phyloP scores from a whole-genome alignment of 2,329 filamentous ascomycete genomes.

The Xenoacremonium recifei region DNA sequence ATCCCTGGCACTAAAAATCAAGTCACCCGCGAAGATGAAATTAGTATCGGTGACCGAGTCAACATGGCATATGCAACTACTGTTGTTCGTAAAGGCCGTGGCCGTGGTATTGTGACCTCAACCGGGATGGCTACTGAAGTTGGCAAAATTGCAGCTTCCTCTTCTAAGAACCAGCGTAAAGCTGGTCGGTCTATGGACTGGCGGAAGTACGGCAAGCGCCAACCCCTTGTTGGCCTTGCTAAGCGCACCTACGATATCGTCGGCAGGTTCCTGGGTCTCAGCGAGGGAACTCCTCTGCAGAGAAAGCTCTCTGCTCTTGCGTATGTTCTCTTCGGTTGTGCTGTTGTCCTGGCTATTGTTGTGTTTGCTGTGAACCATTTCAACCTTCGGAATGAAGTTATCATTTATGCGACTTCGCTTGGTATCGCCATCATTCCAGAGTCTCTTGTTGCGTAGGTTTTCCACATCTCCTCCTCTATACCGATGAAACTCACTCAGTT shows the following conservation, averaged over 20 bases:
- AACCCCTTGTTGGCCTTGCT: slow-evolving; percentile 45
- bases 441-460: slow-evolving; percentile 58
- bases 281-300: slow-evolving; percentile 74
- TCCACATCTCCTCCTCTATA: not conserved
- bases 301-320: slow-evolving; percentile 76
- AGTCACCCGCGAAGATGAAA: slow-evolving; percentile 45
- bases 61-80: slow-evolving; percentile 77
- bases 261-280: slow-evolving; percentile 59
- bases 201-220: slow-evolving; percentile 51
- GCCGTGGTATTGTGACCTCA: slow-evolving; percentile 68
- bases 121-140: slow-evolving; percentile 73
- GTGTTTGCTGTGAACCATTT: slow-evolving; percentile 59
- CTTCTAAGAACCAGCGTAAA: slow-evolving; percentile 53
- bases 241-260: slow-evolving; percentile 48
- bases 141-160: slow-evolving; percentile 63
- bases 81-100: slow-evolving; percentile 70
- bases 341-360: slow-evolving; percentile 55
- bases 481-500: too few relatives aligned
- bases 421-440: slow-evolving; percentile 64
- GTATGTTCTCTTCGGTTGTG: slow-evolving; percentile 72
- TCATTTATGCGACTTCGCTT: slow-evolving; percentile 57
- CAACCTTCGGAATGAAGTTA: slow-evolving; percentile 48
- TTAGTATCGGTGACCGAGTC: slow-evolving; percentile 68
- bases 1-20: slow-evolving; percentile 45
- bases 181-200: slow-evolving; percentile 53